Percentiles rank a stretch among this genome's conserved stretches.
Evolutionary conservation across 805 yeast genomes (phyloP).

Genomic region (Metschnikowia gelsemii): DNA sequence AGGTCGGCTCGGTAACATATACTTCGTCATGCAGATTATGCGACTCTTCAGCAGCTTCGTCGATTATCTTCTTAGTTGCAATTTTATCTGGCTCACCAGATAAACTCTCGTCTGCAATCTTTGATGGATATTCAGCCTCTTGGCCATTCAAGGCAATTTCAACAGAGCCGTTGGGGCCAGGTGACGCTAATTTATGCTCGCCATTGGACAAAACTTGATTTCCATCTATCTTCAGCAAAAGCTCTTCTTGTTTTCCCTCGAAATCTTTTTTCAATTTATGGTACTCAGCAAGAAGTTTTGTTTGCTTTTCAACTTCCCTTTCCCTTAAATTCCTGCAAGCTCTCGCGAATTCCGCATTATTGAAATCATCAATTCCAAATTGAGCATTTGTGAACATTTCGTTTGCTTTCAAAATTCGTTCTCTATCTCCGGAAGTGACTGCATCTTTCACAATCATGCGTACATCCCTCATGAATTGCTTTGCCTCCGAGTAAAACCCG

Average conservation of each 20-base stretch:
- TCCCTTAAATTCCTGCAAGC: constrained; percentile 73
- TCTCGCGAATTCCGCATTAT: constrained; percentile 63
- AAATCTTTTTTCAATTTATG: constrained; percentile 28
- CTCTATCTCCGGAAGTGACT: constrained; percentile 73
- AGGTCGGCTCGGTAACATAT: not conserved
- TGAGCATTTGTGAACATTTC: constrained; percentile 97
- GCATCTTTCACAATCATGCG: constrained; percentile 83
- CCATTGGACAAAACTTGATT: constrained; percentile 2
- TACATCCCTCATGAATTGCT: constrained; percentile 81
- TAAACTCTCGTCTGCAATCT: not conserved
- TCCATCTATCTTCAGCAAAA: constrained; percentile 5
- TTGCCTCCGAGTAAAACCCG: constrained; percentile 91
- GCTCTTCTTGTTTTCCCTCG: constrained; percentile 17
- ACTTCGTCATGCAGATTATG: not conserved
- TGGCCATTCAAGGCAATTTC: constrained; percentile 3
- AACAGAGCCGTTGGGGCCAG: not conserved
- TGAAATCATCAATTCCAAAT: constrained; percentile 89
- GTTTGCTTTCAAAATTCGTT: constrained; percentile 74
- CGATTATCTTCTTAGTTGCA: not conserved
- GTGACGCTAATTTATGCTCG: not conserved
- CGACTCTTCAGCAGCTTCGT: not conserved
- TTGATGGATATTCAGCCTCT: not conserved
- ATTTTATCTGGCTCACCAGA: not conserved
- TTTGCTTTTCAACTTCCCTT: constrained; percentile 60
- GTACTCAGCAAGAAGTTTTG: constrained; percentile 41